phyloP scores from a whole-genome alignment of 106 monocot species.

The Dendrobium nobile region DNA sequence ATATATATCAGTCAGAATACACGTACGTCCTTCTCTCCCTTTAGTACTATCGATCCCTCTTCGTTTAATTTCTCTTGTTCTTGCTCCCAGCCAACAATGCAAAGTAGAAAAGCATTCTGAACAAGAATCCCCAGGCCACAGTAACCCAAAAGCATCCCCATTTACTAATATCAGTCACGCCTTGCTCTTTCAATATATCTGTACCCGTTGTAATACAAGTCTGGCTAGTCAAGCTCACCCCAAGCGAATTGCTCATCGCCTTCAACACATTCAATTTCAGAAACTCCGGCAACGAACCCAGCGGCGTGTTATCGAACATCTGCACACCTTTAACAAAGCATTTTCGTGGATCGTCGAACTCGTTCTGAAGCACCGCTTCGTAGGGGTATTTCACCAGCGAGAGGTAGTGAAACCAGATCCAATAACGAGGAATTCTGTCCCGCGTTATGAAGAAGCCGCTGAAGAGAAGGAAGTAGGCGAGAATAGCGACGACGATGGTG shows the following conservation, averaged over 20 bases:
- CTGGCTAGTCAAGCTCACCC: constrained; percentile 22
- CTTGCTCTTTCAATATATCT: constrained; percentile 58
- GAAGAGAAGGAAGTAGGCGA: constrained; percentile 88
- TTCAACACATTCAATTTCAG: constrained; percentile 44
- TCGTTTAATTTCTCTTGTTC: constrained; percentile 67
- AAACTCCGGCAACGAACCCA: constrained; percentile 31
- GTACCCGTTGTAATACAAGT: constrained; percentile 62
- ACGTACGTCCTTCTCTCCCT: too few species aligned
- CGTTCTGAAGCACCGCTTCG: constrained; percentile 83
- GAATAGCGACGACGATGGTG: constrained; percentile 64
- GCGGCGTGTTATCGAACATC: constrained; percentile 86
- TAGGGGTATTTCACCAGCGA: constrained; percentile 94
- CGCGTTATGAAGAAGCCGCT: constrained; percentile 95
- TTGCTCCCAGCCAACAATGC: constrained; percentile 61
- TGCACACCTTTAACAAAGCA: constrained; percentile 69
- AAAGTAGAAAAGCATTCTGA: constrained; percentile 81
- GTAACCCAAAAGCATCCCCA: constrained; percentile 74
- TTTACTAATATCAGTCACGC: constrained; percentile 51
- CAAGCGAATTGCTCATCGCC: constrained; percentile 43
- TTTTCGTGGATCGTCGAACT: constrained; percentile 52
- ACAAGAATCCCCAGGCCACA: constrained; percentile 83
- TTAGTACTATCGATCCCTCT: too few species aligned
- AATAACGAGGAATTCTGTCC: constrained; percentile 65
- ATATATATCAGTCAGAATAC: too few species aligned
- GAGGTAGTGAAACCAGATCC: constrained; percentile 95